These are phyloP conservation scores for Mucor circinelloides DNA, from an alignment of 371 early-diverging fungal genomes.

Conservation along the genomic window DNA sequence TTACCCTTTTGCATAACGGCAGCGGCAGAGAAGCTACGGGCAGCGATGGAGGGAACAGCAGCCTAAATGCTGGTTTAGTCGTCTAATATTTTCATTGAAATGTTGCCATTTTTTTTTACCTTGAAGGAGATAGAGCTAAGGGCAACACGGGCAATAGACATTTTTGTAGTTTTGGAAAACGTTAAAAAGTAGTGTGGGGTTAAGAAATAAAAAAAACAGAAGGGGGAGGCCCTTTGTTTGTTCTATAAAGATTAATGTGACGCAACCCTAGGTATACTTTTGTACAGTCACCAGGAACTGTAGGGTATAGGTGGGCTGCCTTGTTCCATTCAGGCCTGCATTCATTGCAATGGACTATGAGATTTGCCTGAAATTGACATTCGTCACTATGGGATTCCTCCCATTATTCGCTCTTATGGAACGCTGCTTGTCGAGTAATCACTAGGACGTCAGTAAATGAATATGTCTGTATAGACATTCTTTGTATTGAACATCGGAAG, in stretches of 20 bases:
- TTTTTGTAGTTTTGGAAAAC: conserved; percentile 11
- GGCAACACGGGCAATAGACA: conserved; percentile 54
- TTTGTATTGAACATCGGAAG: too few relatives aligned
- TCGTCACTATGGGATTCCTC: not conserved
- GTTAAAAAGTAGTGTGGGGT: conserved; percentile 8
- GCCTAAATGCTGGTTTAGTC: conserved; percentile 26
- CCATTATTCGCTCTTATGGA: too few relatives aligned
- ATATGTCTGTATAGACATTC: too few relatives aligned
- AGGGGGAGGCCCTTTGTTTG: conserved; percentile 9
- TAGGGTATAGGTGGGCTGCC: not conserved
- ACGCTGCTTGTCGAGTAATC: too few relatives aligned
- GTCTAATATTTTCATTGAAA: not conserved
- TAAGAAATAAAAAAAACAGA: conserved; percentile 5
- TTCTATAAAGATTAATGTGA: conserved; percentile 4
- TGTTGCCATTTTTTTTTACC: conserved; percentile 24
- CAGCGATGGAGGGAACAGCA: conserved; percentile 39
- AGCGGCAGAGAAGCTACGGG: conserved; percentile 44
- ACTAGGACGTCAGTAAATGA: too few relatives aligned
- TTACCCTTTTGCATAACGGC: conserved; percentile 54
- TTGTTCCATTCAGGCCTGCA: not conserved
- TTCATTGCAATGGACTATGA: not conserved
- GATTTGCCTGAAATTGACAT: not conserved
- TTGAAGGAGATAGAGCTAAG: conserved; percentile 49
- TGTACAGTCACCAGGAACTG: not conserved
- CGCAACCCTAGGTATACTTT: conserved; percentile 1